Evolutionary conservation across 2,329 filamentous ascomycete species (phyloP), one percentile per base, ranked within the genome.

Genomic region (Tolypocladium cylindrosporum): DNA sequence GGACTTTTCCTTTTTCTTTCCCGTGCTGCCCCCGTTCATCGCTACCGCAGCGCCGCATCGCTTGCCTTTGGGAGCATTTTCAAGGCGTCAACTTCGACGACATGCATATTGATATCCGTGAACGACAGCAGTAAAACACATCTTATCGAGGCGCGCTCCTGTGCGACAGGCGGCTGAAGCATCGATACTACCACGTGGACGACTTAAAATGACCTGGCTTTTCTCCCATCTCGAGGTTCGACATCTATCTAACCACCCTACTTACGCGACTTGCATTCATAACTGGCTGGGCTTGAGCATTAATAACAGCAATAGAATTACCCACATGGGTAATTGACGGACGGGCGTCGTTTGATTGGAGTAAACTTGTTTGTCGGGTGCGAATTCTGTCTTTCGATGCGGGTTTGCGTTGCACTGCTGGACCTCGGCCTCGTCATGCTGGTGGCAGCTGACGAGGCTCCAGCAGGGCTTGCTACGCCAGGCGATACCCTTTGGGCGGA

Each of bases 261-360:
- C 27, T 40, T 21, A 27, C 37, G 48, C 43, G 2, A 21, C 13
- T 27, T 34, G 36, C 42, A 45, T 45, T 39, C 10, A 50, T 51
- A 21, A 39, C 21, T 42, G 21, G 40, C 10, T 14, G 45, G 10
- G 21, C 24, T 19, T 51, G 27, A 36, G 42, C 54, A 58, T 58
- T 58, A 58, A 58, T 55, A 21, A 42, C 52, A 39, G 42, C 52
- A 43, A 55, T 54, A 55, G 53, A 43, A 40, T 41, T 41, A 24
- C 21, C 27, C 36, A 41, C 11, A 11, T 31, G 34, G 56, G 56
- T 43, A 34, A 41, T 52, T 21, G 24, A 36, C 24, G 52, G 37
- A 55, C 19, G 41, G 37, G 19, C 41, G 51, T 42, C 37, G 34
- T 19, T 42, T 54, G 48, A 16, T 31, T 31, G 48, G 19, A 37